phyloP scores from a whole-genome alignment of 2,329 filamentous ascomycete genomes.

The Clarireedia paspali region DNA sequence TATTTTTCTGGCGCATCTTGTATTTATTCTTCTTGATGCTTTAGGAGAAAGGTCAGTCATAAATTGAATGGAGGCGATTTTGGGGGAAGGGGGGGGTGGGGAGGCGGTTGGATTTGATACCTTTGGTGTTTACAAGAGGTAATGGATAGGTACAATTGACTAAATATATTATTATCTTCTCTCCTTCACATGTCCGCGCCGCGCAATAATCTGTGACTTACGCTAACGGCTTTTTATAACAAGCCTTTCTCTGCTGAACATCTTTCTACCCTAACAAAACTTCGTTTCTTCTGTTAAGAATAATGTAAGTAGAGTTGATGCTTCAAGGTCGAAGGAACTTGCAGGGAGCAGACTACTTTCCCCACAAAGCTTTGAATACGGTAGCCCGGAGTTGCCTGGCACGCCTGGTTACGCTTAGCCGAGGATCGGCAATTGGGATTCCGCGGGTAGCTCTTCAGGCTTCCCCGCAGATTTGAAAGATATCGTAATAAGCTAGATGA shows the following conservation, averaged over 20 bases:
- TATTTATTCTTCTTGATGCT: neutral
- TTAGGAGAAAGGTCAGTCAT: slow-evolving; percentile 5
- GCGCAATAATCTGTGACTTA: too few relatives aligned
- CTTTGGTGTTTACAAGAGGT: slow-evolving; percentile 19
- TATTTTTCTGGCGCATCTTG: slow-evolving; percentile 7
- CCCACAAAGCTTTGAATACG: too few relatives aligned
- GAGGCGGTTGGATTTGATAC: slow-evolving; percentile 23
- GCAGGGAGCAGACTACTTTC: too few relatives aligned
- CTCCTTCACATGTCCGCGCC: neutral
- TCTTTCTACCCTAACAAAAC: too few relatives aligned
- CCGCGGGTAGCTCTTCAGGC: neutral
- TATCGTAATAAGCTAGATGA: neutral
- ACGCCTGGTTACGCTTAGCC: neutral
- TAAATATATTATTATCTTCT: neutral
- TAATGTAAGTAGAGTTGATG: too few relatives aligned
- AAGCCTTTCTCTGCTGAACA: too few relatives aligned
- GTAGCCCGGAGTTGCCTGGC: too few relatives aligned
- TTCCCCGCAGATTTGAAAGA: neutral
- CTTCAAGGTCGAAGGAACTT: too few relatives aligned
- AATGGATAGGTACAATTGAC: neutral
- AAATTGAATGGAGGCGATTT: slow-evolving; percentile 19
- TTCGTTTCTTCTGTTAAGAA: too few relatives aligned
- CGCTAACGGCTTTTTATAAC: too few relatives aligned
- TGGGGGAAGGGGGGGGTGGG: neutral
- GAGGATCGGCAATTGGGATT: neutral